Percentiles rank a stretch among this genome's conserved stretches.
Evolutionary conservation across 257 asterid species (phyloP).

Genomic region (Voacanga thouarsii): DNA sequence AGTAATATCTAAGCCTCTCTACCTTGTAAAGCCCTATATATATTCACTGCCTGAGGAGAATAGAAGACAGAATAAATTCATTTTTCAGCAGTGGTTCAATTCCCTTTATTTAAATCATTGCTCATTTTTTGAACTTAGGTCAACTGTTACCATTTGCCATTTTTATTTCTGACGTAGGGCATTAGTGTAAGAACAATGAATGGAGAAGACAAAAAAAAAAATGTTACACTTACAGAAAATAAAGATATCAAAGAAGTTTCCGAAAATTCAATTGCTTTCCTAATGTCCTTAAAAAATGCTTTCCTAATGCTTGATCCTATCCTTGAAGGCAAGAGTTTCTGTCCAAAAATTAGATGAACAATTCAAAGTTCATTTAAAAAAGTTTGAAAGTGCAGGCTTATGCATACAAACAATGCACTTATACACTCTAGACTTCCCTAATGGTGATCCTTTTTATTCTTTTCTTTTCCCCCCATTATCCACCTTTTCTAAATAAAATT

Average conservation of each 20-base stretch:
- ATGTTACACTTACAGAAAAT: not conserved
- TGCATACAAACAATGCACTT: not conserved
- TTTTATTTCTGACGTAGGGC: not conserved
- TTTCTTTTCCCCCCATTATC: not conserved
- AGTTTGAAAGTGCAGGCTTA: not conserved
- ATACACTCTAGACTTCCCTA: not conserved
- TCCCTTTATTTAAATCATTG: not conserved
- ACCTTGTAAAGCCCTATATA: not conserved
- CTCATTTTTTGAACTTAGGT: not conserved
- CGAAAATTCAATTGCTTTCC: not conserved
- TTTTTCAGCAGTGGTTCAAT: not conserved
- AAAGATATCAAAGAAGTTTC: not conserved
- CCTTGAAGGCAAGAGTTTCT: not conserved
- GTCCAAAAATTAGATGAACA: not conserved
- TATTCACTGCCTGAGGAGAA: not conserved
- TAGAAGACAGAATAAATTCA: not conserved
- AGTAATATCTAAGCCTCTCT: not conserved
- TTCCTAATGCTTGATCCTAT: not conserved
- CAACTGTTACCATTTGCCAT: not conserved
- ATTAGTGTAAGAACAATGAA: not conserved
- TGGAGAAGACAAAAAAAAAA: not conserved
- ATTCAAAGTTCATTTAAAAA: not conserved
- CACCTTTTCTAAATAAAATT: not conserved
- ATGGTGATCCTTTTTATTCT: not conserved
- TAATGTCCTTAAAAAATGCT: not conserved